Base-by-base conservation (phyloP, 108 stramenopile species). In the Hondaea fermentalgiana region DNA sequence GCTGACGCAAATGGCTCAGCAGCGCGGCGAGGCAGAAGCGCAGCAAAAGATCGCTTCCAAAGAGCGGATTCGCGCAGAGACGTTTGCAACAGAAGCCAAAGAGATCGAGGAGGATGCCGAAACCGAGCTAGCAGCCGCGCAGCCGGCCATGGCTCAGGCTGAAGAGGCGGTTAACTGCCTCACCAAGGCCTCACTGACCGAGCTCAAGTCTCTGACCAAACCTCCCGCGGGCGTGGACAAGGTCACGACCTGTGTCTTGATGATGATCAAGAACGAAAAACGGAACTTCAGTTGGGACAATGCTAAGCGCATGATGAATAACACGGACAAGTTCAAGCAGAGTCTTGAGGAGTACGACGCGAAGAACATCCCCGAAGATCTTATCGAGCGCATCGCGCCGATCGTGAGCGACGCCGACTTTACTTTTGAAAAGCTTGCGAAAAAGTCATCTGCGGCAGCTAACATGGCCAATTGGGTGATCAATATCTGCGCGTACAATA, bases 391-490 rank as follows among this genome's bases (percentile, higher is more conserved):
- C 60, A 92, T 95, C 14, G 89, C 95, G 10, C 90, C 93, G 17
- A 95, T 90, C 72, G 72, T 96, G 60, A 95, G 91, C 14, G 35
- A 94, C 89, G 94, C 95, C 28, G 92, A 95, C 72, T 96, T 96
- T 89, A 95, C 93, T 28, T 89, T 89, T 10, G 95, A 96, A 29
- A 90, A 93, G 21, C 95, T 96, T 5, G 19, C 51, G 23, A 60
- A 88, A 16, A 42, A 47, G 29, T 90, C 88, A 17, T 87, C 91
- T 5, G 90, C 89, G 17, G 95, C 94, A 14, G 95, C 95, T 17
- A 92, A 92, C 44, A 91, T 95, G 57, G 93, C 93, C 89, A 72
- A 91, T 51, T 95, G 92, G 92, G 95, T 94, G 55, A 87, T 94
- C 51, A 94, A 94, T 90, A 94, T 95, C 5, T 92, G 94, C 19